phyloP scores from a whole-genome alignment of 176 grass and related monocot genomes.

The Rhynchospora breviuscula region DNA sequence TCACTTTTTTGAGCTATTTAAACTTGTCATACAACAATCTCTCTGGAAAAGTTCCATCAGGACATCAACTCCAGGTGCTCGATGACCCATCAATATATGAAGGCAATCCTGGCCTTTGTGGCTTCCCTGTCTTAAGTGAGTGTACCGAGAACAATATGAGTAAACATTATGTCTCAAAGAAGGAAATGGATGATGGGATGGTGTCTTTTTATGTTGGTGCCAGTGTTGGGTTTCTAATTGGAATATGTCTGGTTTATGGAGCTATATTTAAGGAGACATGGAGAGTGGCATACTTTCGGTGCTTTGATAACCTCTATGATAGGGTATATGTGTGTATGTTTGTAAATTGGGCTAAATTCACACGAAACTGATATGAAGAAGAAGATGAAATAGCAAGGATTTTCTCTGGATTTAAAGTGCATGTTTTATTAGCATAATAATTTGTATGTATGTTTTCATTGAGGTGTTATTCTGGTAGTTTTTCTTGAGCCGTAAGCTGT shows the following conservation, averaged over 20 bases:
- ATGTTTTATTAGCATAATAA: not conserved
- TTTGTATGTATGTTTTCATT: no score
- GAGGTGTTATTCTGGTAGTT: no score
- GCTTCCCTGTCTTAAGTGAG: not conserved
- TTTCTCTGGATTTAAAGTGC: not conserved
- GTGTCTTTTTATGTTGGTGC: not conserved
- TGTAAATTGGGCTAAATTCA: no score
- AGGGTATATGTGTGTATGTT: not conserved
- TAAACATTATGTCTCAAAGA: not conserved
- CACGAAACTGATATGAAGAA: not conserved
- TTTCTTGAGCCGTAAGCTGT: no score
- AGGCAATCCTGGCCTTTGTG: constrained; percentile 27
- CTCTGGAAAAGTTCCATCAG: constrained; percentile 26
- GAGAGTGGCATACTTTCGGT: not conserved
- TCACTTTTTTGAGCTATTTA: not conserved
- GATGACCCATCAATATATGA: constrained; percentile 12
- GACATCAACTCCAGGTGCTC: not conserved
- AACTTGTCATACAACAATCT: constrained; percentile 35
- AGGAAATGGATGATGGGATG: not conserved
- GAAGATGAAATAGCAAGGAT: not conserved
- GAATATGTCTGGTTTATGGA: constrained; percentile 14
- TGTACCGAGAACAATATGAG: not conserved
- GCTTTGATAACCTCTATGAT: not conserved
- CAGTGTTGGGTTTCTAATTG: not conserved
- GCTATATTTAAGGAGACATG: not conserved